Evolutionary conservation across 2,329 filamentous ascomycete species (phyloP).

Genomic region (Talaromyces rugulosus): DNA sequence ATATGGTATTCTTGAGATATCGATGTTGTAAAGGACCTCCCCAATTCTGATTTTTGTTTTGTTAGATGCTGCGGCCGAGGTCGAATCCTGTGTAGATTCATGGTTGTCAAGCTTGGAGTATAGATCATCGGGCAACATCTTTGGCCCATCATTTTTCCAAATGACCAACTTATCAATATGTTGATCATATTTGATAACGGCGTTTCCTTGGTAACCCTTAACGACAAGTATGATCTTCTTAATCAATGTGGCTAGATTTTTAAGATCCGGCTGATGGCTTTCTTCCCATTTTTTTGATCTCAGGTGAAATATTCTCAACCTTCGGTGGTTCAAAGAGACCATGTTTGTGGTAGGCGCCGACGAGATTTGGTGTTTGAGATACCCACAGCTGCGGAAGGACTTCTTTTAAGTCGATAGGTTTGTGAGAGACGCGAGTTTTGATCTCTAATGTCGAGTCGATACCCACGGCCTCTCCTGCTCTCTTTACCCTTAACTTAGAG

Average conservation of each 20-base stretch:
- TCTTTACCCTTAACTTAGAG: constrained; percentile 28
- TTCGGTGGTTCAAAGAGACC: constrained; percentile 32
- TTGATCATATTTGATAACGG: constrained; percentile 21
- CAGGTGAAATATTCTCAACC: constrained; percentile 33
- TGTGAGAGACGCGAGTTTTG: constrained; percentile 39
- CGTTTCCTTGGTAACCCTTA: constrained; percentile 23
- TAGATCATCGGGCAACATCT: constrained; percentile 28
- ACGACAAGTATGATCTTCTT: constrained; percentile 24
- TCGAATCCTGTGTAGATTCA: too few species aligned
- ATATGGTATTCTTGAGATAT: constrained; percentile 3
- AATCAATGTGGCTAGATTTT: constrained; percentile 30
- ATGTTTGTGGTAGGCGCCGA: constrained; percentile 40
- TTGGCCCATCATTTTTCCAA: constrained; percentile 15
- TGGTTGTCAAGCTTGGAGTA: constrained; percentile 20
- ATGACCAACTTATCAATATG: constrained; percentile 22
- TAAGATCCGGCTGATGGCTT: constrained; percentile 27
- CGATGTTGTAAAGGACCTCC: not conserved
- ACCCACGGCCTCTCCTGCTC: constrained; percentile 29
- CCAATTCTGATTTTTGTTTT: constrained; percentile 22
- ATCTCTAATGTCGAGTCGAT: constrained; percentile 41
- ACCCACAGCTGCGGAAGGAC: constrained; percentile 43
- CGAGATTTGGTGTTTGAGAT: constrained; percentile 46
- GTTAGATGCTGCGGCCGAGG: too few species aligned
- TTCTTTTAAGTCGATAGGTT: constrained; percentile 30
- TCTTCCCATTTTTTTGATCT: constrained; percentile 35